Percentiles rank a stretch among this genome's conserved stretches.
Evolutionary conservation across 768 basidiomycete genomes (phyloP).

Genomic region (Harrya chromipes): DNA sequence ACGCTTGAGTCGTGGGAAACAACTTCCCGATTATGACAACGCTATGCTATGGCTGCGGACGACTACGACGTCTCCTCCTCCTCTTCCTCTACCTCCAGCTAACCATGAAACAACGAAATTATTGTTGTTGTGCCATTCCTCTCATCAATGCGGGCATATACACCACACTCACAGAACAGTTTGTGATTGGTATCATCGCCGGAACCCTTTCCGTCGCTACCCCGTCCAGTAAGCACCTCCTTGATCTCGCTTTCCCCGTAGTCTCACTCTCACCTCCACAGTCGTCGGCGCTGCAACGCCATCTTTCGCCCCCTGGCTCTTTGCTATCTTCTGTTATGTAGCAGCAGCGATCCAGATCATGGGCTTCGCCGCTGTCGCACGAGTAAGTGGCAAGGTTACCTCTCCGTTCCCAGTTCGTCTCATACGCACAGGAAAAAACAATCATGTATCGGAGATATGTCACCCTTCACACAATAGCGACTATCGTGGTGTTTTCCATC

Average conservation of each 20-base stretch:
- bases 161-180: constrained; percentile 71
- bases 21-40: constrained; percentile 3
- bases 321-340: constrained; percentile 74
- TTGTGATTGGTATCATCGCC: constrained; percentile 58
- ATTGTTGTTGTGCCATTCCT: constrained; percentile 93
- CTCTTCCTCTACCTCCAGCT: background rate
- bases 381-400: constrained; percentile 40
- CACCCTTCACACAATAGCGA: constrained; percentile 56
- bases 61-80: background rate
- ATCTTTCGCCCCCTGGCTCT: constrained; percentile 65
- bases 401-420: background rate
- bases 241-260: background rate
- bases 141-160: constrained; percentile 91
- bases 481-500: constrained; percentile 64
- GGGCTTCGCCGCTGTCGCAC: constrained; percentile 82
- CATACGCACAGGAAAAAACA: constrained; percentile 56
- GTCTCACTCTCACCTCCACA: constrained; percentile 28
- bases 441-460: constrained; percentile 66
- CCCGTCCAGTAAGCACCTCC: constrained; percentile 60
- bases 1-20: constrained; percentile 18
- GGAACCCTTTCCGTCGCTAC: constrained; percentile 77
- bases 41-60: background rate
- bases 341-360: constrained; percentile 75
- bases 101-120: constrained; percentile 73
- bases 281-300: constrained; percentile 89